phyloP scores from a whole-genome alignment of 163 green algal genomes.

The Trebouxiophyceae sp. region DNA sequence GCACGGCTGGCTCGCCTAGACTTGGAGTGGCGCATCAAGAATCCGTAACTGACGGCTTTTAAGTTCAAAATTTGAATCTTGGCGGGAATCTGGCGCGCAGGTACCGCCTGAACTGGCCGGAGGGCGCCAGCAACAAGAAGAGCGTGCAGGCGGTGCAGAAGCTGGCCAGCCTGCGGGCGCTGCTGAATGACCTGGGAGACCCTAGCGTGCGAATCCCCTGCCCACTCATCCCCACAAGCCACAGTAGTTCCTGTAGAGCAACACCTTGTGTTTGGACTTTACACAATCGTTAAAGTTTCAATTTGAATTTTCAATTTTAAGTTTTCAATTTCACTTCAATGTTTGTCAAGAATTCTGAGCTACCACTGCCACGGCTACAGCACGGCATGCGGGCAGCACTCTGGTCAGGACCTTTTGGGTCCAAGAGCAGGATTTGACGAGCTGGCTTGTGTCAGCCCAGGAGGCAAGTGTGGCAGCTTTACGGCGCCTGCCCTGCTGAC shows the following conservation, averaged over 20 bases:
- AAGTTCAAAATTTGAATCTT: no score
- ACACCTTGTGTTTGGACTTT: background rate
- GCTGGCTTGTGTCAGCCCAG: no score
- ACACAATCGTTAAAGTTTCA: background rate
- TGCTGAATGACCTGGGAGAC: slow-evolving; percentile 19
- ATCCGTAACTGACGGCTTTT: no score
- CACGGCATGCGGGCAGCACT: no score
- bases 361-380: background rate
- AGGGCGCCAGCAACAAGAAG: slow-evolving; percentile 53
- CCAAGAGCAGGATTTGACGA: no score
- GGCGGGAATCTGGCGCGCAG: slow-evolving; percentile 14
- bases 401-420: no score
- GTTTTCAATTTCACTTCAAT: background rate
- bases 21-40: no score
- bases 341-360: background rate
- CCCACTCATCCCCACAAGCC: background rate
- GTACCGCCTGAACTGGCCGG: slow-evolving; percentile 65
- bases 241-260: background rate
- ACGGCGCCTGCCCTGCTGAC: no score
- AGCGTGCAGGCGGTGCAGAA: slow-evolving; percentile 60
- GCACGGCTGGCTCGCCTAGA: no score
- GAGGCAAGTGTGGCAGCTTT: no score
- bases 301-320: background rate
- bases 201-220: slow-evolving; percentile 4
- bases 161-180: slow-evolving; percentile 33